Conservation (phyloP, 2,329 filamentous ascomycete genomes). For the Cladosporium sphaerospermum region DNA sequence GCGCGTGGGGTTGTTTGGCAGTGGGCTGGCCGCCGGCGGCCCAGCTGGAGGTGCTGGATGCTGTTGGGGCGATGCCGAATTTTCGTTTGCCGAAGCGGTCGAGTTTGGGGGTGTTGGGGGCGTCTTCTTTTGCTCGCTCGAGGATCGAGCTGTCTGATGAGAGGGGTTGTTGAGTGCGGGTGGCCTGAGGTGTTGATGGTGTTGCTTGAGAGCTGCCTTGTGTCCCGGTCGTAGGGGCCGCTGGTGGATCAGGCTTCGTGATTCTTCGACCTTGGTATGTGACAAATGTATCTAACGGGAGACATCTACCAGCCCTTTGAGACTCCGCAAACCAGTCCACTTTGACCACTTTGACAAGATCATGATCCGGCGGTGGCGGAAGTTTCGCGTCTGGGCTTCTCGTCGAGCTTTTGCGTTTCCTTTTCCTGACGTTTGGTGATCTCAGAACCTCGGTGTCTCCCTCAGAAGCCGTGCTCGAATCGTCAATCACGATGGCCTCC, state of each 20-base stretch:
- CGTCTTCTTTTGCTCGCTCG: conserved; percentile 46
- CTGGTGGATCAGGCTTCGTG: background rate
- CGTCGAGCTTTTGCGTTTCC: background rate
- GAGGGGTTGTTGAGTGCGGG: background rate
- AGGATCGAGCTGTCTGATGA: conserved; percentile 31
- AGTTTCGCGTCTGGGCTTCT: background rate
- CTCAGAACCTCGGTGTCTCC: background rate
- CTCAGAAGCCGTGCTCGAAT: conserved; percentile 33
- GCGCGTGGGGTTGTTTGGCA: conserved; percentile 27
- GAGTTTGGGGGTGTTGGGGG: conserved; percentile 10
- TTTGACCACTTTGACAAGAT: conserved; percentile 43
- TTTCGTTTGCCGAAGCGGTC: conserved; percentile 24
- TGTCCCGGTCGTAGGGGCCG: background rate
- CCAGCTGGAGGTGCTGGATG: conserved; percentile 21
- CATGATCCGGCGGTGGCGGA: background rate
- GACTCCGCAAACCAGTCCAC: conserved; percentile 51
- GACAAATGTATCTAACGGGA: conserved; percentile 45
- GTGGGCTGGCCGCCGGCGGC: conserved; percentile 26
- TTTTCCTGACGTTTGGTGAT: background rate
- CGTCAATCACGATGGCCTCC: conserved; percentile 18
- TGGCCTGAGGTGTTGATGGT: background rate
- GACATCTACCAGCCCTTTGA: conserved; percentile 33
- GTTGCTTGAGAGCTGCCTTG: background rate
- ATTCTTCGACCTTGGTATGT: conserved; percentile 45
- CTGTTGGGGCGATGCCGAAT: conserved; percentile 16